A percentile compares a stretch with the other conserved stretches of the same genome.
Evolutionary conservation across 371 early-diverging fungal genomes (phyloP).

Genomic region (Apophysomyces elegans): DNA sequence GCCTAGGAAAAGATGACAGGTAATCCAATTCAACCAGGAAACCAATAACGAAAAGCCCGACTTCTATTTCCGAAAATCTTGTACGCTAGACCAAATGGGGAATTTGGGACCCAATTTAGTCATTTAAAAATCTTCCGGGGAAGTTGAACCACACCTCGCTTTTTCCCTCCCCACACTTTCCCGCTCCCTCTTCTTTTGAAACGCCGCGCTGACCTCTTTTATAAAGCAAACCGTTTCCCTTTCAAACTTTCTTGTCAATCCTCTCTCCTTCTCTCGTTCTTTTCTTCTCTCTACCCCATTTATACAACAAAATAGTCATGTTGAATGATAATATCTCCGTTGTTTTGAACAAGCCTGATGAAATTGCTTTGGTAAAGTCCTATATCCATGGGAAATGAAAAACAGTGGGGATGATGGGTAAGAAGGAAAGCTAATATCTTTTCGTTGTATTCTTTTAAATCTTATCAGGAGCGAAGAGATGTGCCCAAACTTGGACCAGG

Average conservation of each 20-base stretch:
- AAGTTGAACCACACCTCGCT: not conserved
- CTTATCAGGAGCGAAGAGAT: conserved; percentile 31
- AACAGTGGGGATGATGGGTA: too few relatives aligned
- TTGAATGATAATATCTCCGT: conserved; percentile 11
- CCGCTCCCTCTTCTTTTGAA: conserved; percentile 4
- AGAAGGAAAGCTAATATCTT: too few relatives aligned
- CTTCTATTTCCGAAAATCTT: too few relatives aligned
- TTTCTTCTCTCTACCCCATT: not conserved
- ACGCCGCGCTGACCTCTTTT: not conserved
- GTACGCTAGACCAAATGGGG: conserved; percentile 13
- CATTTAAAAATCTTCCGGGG: conserved; percentile 7
- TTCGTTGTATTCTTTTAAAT: not conserved
- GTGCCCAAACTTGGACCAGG: conserved; percentile 30
- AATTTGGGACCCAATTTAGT: conserved; percentile 14
- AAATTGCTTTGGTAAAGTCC: conserved; percentile 3
- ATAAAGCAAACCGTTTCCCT: not conserved
- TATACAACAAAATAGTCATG: not conserved
- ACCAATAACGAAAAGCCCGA: too few relatives aligned
- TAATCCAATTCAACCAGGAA: too few relatives aligned
- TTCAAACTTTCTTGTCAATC: not conserved
- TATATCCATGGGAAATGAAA: too few relatives aligned
- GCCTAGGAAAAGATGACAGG: too few relatives aligned
- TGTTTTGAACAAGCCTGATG: conserved; percentile 12
- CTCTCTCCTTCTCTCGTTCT: not conserved
- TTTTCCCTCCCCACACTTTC: conserved; percentile 10